Conservation (phyloP, 805 yeast species). For the Spathaspora hagerdaliae region DNA sequence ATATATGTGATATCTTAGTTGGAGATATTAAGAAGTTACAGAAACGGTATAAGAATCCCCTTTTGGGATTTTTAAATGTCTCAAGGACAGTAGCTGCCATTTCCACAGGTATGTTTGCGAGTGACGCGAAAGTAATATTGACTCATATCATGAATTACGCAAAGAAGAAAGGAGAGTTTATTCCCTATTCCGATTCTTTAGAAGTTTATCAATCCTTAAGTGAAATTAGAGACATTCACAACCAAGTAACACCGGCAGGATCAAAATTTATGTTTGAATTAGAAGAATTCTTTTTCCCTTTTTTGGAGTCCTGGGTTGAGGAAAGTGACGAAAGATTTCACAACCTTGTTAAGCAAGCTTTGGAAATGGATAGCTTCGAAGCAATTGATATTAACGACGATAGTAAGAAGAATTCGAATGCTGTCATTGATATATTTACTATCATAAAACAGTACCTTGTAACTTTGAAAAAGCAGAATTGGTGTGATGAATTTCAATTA, state of each 20-base stretch:
- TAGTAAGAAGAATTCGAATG: slow-evolving; percentile 47
- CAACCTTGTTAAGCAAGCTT: slow-evolving; percentile 49
- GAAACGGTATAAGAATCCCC: slow-evolving; percentile 55
- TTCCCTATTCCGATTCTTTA: slow-evolving; percentile 54
- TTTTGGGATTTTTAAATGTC: slow-evolving; percentile 56
- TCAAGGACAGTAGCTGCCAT: slow-evolving; percentile 46
- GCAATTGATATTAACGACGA: slow-evolving; percentile 44
- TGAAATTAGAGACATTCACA: slow-evolving; percentile 49
- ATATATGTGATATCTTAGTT: slow-evolving; percentile 52
- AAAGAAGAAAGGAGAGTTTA: slow-evolving; percentile 23
- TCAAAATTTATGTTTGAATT: slow-evolving; percentile 47
- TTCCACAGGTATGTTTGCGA: slow-evolving; percentile 49
- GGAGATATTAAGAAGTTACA: slow-evolving; percentile 48
- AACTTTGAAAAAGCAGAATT: slow-evolving; percentile 55
- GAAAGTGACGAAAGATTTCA: slow-evolving; percentile 45
- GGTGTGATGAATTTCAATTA: slow-evolving; percentile 63
- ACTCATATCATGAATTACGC: slow-evolving; percentile 45
- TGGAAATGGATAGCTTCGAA: slow-evolving; percentile 54
- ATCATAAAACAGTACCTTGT: slow-evolving; percentile 55
- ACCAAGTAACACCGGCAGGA: slow-evolving; percentile 42
- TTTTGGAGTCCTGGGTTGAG: slow-evolving; percentile 32
- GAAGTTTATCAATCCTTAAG: slow-evolving; percentile 51
- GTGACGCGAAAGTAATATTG: slow-evolving; percentile 50
- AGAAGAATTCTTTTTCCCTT: slow-evolving; percentile 50
- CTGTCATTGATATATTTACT: slow-evolving; percentile 65